A percentile compares a stretch with the other conserved stretches of the same genome.
Evolutionary conservation across 2,329 filamentous ascomycete genomes (phyloP).

Genomic region (Ophiostoma quercus): DNA sequence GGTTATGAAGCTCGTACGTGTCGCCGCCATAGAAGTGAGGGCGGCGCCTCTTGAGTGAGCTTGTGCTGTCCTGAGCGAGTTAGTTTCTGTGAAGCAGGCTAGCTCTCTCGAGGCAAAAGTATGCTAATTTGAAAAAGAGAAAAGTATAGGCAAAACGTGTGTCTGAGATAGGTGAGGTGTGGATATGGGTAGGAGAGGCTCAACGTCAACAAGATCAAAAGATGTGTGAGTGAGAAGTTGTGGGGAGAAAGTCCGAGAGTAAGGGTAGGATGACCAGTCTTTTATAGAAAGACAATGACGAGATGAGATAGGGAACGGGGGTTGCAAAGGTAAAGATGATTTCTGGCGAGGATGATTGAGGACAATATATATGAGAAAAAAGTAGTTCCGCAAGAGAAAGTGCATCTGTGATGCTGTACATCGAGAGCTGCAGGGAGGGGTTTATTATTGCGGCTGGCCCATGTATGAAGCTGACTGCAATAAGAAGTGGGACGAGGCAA

Average conservation of each 20-base stretch:
- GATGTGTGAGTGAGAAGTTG: background rate
- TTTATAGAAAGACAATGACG: background rate
- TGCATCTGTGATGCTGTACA: constrained; percentile 10
- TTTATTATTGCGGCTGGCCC: background rate
- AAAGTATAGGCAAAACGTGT: background rate
- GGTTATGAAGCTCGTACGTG: constrained; percentile 8
- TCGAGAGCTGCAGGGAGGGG: constrained; percentile 8
- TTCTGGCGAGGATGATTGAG: background rate
- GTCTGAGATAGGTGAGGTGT: background rate
- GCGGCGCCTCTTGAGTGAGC: constrained; percentile 42
- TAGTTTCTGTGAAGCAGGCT: background rate
- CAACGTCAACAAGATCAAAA: background rate
- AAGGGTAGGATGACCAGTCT: background rate
- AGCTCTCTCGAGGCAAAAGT: background rate
- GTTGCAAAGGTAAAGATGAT: too few species aligned
- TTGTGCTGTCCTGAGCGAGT: constrained; percentile 29
- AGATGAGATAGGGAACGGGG: background rate
- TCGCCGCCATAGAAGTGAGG: constrained; percentile 38
- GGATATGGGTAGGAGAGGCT: background rate
- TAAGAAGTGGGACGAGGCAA: background rate
- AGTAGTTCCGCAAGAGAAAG: background rate
- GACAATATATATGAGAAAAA: background rate
- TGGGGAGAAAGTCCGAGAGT: background rate
- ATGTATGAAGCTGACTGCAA: background rate
- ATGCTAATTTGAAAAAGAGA: background rate